Conservation (phyloP, 306 rosid genomes). For the Senna siamea region DNA sequence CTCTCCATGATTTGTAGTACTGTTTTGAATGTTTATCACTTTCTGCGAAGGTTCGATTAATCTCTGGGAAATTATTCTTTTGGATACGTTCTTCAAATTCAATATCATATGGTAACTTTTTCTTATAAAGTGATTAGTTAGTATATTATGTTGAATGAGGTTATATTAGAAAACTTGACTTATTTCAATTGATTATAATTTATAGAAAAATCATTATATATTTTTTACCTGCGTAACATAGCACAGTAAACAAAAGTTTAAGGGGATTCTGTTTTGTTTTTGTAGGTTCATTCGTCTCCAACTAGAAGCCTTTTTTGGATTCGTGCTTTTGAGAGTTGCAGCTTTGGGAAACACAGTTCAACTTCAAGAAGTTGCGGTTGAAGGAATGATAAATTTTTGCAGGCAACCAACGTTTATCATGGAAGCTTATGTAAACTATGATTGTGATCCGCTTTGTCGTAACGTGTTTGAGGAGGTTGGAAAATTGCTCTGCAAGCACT, state of each 20-base stretch:
- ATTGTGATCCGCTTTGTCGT: slow-evolving; percentile 71
- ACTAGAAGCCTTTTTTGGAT: slow-evolving; percentile 74
- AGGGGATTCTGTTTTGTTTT: background rate
- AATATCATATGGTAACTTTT: too few relatives aligned
- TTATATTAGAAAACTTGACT: too few relatives aligned
- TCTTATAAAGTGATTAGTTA: too few relatives aligned
- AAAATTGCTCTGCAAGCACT: slow-evolving; percentile 80
- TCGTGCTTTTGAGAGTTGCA: slow-evolving; percentile 63
- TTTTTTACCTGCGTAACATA: too few relatives aligned
- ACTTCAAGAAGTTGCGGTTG: slow-evolving; percentile 88
- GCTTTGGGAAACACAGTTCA: slow-evolving; percentile 57
- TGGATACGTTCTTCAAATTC: too few relatives aligned
- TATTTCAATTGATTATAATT: too few relatives aligned
- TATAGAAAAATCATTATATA: too few relatives aligned
- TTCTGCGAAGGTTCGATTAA: slow-evolving; percentile 69
- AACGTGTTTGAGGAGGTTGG: slow-evolving; percentile 81
- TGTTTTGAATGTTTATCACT: slow-evolving; percentile 78
- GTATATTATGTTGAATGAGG: too few relatives aligned
- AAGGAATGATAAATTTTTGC: slow-evolving; percentile 86
- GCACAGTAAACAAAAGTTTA: too few relatives aligned
- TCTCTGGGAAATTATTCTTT: too few relatives aligned
- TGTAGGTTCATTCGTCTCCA: slow-evolving; percentile 76
- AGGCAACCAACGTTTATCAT: slow-evolving; percentile 72
- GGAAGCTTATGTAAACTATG: slow-evolving; percentile 72
- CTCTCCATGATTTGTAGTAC: slow-evolving; percentile 96